phyloP scores from a whole-genome alignment of 345 rosid genomes.

The Euphorbia pulcherrima region DNA sequence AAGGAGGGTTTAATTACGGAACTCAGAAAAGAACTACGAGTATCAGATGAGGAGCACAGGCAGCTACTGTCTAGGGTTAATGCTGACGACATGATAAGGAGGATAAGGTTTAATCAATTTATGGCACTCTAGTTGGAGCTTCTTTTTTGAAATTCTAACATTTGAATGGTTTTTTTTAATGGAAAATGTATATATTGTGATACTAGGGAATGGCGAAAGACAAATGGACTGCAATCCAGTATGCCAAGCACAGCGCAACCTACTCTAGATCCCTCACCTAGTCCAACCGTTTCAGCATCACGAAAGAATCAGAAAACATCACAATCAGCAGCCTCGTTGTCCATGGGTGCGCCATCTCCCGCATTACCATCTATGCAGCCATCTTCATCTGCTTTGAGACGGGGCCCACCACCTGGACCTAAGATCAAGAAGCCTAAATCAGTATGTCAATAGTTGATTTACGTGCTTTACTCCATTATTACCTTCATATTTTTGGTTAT shows the following conservation, averaged over 20 bases:
- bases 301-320: constrained; percentile 81
- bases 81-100: constrained; percentile 70
- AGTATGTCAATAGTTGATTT: constrained; percentile 43
- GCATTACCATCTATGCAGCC: constrained; percentile 72
- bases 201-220: constrained; percentile 91
- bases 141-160: constrained; percentile 12
- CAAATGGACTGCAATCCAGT: constrained; percentile 57
- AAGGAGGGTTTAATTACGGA: constrained; percentile 93
- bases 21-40: constrained; percentile 90
- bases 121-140: constrained; percentile 13
- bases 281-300: constrained; percentile 86
- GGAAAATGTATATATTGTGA: constrained; percentile 23
- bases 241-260: constrained; percentile 55
- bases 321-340: constrained; percentile 70
- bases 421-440: constrained; percentile 77
- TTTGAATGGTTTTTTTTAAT: constrained; percentile 25
- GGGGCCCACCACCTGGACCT: constrained; percentile 65
- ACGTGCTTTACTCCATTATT: neutral
- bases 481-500: constrained; percentile 19
- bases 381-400: constrained; percentile 69
- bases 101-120: constrained; percentile 67
- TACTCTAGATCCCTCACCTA: constrained; percentile 60
- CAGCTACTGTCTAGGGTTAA: constrained; percentile 78
- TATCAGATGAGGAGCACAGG: constrained; percentile 95
- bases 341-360: constrained; percentile 73